Evolutionary conservation across 176 grass and related monocot species (phyloP).

Genomic region (Olyra latifolia): DNA sequence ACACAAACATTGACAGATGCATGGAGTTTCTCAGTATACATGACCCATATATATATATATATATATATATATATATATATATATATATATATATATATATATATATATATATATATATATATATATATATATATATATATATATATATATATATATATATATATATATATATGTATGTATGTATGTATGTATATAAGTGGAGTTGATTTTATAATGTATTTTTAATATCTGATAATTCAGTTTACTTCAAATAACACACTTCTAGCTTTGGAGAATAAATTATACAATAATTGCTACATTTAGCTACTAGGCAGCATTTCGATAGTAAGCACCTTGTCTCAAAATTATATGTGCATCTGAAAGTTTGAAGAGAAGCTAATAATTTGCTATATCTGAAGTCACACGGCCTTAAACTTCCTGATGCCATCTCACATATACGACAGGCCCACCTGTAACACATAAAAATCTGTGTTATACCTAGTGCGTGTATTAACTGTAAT

Average conservation of each 20-base stretch:
- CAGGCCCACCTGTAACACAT: constrained; percentile 59
- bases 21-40: constrained; percentile 5
- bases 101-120: too few relatives aligned
- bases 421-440: constrained; percentile 65
- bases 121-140: too few relatives aligned
- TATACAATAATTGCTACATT: background rate
- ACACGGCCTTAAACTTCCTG: constrained; percentile 68
- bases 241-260: background rate
- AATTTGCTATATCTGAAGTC: constrained; percentile 83
- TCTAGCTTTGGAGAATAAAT: constrained; percentile 12
- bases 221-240: background rate
- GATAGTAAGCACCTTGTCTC: constrained; percentile 59
- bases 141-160: too few relatives aligned
- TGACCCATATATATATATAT: too few relatives aligned
- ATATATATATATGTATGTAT: too few relatives aligned
- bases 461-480: constrained; percentile 8
- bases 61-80: too few relatives aligned
- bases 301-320: background rate
- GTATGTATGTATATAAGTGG: too few relatives aligned
- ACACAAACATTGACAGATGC: background rate
- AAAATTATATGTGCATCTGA: constrained; percentile 94
- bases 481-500: background rate
- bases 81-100: too few relatives aligned
- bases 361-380: constrained; percentile 80
- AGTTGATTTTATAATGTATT: background rate